phyloP scores from a whole-genome alignment of 2,329 filamentous ascomycete genomes.

The Metarhizium album region DNA sequence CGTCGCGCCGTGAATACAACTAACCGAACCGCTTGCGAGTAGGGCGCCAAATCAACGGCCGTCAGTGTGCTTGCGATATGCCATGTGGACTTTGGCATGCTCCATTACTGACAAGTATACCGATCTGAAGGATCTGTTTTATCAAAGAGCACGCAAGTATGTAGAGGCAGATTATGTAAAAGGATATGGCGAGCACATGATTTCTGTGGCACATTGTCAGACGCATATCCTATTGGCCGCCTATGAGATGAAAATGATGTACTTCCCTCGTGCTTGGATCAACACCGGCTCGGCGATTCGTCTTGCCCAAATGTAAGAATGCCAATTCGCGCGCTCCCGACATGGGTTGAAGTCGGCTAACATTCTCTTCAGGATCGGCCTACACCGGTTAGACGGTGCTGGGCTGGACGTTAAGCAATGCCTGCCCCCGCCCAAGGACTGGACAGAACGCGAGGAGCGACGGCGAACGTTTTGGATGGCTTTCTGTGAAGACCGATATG shows the following conservation, averaged over 20 bases:
- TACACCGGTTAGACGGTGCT: constrained; percentile 74
- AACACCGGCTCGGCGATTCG: constrained; percentile 76
- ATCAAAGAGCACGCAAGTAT: constrained; percentile 81
- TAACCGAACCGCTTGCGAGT: not conserved
- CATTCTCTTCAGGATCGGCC: constrained; percentile 61
- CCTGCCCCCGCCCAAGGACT: constrained; percentile 74
- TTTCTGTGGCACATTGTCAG: constrained; percentile 79
- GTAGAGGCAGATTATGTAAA: constrained; percentile 83
- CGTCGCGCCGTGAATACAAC: not conserved
- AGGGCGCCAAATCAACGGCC: constrained; percentile 75
- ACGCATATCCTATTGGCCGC: constrained; percentile 67
- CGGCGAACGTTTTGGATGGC: constrained; percentile 91
- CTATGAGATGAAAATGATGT: constrained; percentile 97
- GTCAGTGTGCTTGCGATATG: constrained; percentile 80
- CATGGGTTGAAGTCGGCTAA: not conserved
- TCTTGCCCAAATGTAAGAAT: constrained; percentile 65
- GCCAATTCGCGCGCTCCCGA: not conserved
- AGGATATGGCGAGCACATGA: constrained; percentile 80
- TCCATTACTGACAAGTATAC: constrained; percentile 73
- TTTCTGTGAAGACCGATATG: constrained; percentile 83
- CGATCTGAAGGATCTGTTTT: constrained; percentile 76
- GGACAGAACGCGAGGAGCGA: constrained; percentile 87
- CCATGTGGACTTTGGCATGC: constrained; percentile 92
- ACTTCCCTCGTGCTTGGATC: constrained; percentile 91
- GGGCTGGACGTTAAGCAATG: constrained; percentile 90